A percentile compares a stretch with the other conserved stretches of the same genome.
Evolutionary conservation across 1,284 basidiomycete genomes (phyloP).

Genomic region (Fomitiporia mediterranea): DNA sequence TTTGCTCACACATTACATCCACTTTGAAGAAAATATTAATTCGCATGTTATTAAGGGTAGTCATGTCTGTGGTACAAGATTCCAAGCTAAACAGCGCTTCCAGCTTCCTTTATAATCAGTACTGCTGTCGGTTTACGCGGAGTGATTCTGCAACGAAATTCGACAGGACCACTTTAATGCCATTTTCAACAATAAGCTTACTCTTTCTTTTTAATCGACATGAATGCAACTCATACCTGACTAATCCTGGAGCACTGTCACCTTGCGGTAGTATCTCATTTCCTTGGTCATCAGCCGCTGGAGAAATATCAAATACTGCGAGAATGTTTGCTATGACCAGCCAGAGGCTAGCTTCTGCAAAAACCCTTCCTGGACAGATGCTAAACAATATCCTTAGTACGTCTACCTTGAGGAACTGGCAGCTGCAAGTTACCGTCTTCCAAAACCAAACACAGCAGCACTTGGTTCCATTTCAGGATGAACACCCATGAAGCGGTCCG

Average conservation of each 20-base stretch:
- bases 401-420: neutral
- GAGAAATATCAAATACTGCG: conserved; percentile 15
- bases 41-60: too few relatives aligned
- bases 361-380: conserved; percentile 20
- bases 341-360: conserved; percentile 21
- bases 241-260: neutral
- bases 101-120: too few relatives aligned
- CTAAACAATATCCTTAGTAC: too few relatives aligned
- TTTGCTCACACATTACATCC: too few relatives aligned
- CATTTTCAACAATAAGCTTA: too few relatives aligned
- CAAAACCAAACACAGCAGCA: conserved; percentile 17
- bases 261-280: conserved; percentile 10
- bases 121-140: neutral
- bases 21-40: too few relatives aligned
- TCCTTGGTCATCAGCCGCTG: conserved; percentile 6
- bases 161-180: neutral
- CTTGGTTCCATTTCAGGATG: conserved; percentile 11
- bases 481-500: conserved; percentile 9
- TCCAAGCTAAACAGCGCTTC: too few relatives aligned
- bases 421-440: conserved; percentile 4
- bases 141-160: neutral
- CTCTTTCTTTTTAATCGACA: too few relatives aligned
- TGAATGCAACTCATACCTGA: conserved; percentile 10
- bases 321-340: conserved; percentile 20
- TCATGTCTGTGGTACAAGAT: too few relatives aligned